A percentile compares a stretch with the other conserved stretches of the same genome.
Evolutionary conservation across 140 eudicot genomes (phyloP).

Genomic region (Senecio squalidus): DNA sequence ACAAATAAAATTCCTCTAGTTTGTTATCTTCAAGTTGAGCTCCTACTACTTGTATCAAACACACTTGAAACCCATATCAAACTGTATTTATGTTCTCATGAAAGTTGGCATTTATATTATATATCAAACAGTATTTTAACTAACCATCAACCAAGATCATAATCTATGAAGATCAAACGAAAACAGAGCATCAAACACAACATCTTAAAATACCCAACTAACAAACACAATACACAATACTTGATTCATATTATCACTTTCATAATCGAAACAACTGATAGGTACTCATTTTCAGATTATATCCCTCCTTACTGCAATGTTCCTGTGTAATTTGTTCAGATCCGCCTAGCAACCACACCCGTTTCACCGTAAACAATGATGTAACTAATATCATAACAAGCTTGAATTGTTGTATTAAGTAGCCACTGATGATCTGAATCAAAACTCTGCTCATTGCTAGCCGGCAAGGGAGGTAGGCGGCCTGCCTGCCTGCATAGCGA

Average conservation of each 20-base stretch:
- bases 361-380: background rate
- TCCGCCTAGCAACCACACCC: background rate
- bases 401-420: background rate
- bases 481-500: constrained; percentile 3
- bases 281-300: background rate
- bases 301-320: background rate
- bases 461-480: background rate
- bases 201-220: background rate
- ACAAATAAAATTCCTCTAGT: no score
- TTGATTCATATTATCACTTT: background rate
- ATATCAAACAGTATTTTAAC: background rate
- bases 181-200: background rate
- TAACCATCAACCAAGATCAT: background rate
- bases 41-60: no score
- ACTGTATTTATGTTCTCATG: no score
- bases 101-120: no score
- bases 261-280: background rate
- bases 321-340: constrained; percentile 9
- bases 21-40: no score
- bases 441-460: constrained; percentile 9
- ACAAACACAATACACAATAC: background rate
- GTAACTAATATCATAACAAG: background rate
- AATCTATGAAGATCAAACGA: background rate
- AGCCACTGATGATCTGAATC: constrained; percentile 1
- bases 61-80: no score